Evolutionary conservation across 78 protist species (phyloP).

Genomic region (slime mould (Dictyostelium discoideum)): dicty_2.7 NC_007090.3:880001-880500

Average conservation of each 20-base stretch:
- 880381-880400: conserved; percentile 41
- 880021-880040: conserved; percentile 43
- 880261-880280: conserved; percentile 31
- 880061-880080: conserved; percentile 3
- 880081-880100: conserved; percentile 72
- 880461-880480: conserved; percentile 16
- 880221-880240: too few relatives aligned
- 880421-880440: conserved; percentile 21
- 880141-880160: conserved; percentile 18
- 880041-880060: conserved; percentile 43
- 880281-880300: conserved; percentile 34
- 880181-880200: background rate
- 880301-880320: conserved; percentile 45
- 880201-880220: background rate
- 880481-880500: conserved; percentile 4
- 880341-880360: background rate
- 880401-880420: conserved; percentile 67
- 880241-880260: conserved; percentile 10
- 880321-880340: conserved; percentile 40
- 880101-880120: conserved; percentile 69
- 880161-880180: background rate
- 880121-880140: conserved; percentile 59
- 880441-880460: background rate
- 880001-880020: conserved; percentile 49
- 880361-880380: conserved; percentile 13